Conservation (phyloP, 208 protist species). For the Acanthamoeba healyi region DNA sequence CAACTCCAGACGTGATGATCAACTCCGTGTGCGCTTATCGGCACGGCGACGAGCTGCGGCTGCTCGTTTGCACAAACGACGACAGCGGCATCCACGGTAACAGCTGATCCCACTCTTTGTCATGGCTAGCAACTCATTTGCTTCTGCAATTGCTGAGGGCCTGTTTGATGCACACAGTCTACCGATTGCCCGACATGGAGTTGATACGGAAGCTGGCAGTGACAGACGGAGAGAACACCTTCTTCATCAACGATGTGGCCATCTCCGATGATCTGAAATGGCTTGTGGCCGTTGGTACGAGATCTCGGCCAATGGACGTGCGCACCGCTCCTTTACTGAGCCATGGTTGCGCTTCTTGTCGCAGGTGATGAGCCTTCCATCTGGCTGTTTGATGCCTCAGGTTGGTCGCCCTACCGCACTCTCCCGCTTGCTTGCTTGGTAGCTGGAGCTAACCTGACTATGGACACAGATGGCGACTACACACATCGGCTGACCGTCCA, state of each 20-base stretch:
- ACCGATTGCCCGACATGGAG: not conserved
- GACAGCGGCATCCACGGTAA: not conserved
- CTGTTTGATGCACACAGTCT: not conserved
- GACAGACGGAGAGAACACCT: not conserved
- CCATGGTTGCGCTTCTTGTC: not conserved
- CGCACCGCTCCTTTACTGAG: not conserved
- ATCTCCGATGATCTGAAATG: conserved; percentile 20
- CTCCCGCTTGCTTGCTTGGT: not conserved
- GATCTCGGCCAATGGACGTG: not conserved
- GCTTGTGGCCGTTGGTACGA: not conserved
- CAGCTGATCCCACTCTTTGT: not conserved
- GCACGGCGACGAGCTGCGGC: not conserved
- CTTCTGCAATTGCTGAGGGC: not conserved
- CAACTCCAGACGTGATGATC: not conserved
- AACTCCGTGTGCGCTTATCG: not conserved
- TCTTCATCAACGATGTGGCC: conserved; percentile 16
- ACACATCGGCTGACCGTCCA: not conserved
- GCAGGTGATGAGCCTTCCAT: not conserved
- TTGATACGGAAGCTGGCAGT: not conserved
- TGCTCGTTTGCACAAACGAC: not conserved
- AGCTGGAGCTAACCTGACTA: too few species aligned
- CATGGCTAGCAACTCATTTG: not conserved
- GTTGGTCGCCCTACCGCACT: not conserved
- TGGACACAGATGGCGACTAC: not conserved
- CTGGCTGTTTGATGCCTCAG: conserved; percentile 19